These are phyloP conservation scores for Fraxinus greggii DNA, from an alignment of 305 asterid species.

Conservation along the genomic window DNA sequence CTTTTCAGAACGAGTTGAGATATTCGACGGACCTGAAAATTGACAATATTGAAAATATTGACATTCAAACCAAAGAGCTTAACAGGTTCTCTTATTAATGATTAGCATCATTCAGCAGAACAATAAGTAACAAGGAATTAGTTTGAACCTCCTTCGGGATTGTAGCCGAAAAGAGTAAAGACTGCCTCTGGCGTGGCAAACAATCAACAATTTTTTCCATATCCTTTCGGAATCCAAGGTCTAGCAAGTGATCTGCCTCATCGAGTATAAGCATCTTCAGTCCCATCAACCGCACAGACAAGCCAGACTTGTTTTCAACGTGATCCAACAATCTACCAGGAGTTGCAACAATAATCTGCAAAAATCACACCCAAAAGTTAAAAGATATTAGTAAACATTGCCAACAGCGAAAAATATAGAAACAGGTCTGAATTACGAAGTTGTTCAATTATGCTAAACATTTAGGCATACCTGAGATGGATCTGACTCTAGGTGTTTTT, in stretches of 20 bases:
- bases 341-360: constrained; percentile 88
- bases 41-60: constrained; percentile 22
- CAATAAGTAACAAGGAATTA: constrained; percentile 19
- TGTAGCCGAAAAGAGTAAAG: constrained; percentile 82
- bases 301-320: constrained; percentile 85
- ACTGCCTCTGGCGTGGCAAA: constrained; percentile 81
- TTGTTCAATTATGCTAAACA: not conserved
- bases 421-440: not conserved
- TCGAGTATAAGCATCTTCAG: constrained; percentile 84
- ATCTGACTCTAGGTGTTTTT: constrained; percentile 65
- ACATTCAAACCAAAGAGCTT: constrained; percentile 18
- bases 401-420: not conserved
- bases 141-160: constrained; percentile 75
- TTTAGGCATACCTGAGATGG: constrained; percentile 65
- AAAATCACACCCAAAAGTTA: constrained; percentile 20
- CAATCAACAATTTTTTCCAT: constrained; percentile 89
- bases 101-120: not conserved
- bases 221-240: constrained; percentile 89
- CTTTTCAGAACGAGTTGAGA: constrained; percentile 82
- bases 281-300: constrained; percentile 81
- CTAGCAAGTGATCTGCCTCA: constrained; percentile 84
- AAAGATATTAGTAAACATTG: not conserved
- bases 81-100: constrained; percentile 1
- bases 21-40: constrained; percentile 80
- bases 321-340: constrained; percentile 97